Conservation (phyloP, 208 protist genomes). For the Trypanosoma avium region DNA sequence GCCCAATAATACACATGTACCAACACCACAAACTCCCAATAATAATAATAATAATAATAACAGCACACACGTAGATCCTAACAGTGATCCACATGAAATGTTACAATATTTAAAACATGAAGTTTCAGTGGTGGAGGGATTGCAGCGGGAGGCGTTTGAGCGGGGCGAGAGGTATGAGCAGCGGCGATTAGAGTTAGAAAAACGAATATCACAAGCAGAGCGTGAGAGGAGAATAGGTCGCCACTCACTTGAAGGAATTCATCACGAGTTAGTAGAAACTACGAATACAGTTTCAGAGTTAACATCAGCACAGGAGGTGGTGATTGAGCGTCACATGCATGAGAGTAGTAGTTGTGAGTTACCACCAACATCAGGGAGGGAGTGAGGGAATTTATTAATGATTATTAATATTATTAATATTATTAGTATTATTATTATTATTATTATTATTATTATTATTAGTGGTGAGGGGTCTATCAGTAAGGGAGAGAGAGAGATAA, state of each 20-base stretch:
- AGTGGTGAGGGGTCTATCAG: too few species aligned
- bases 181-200: constrained; percentile 47
- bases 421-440: too few species aligned
- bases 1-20: too few species aligned
- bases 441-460: too few species aligned
- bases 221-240: constrained; percentile 19
- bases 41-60: neutral
- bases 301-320: constrained; percentile 24
- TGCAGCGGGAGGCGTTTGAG: constrained; percentile 53
- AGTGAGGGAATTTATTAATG: too few species aligned
- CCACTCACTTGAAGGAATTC: constrained; percentile 33
- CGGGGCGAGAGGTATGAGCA: constrained; percentile 52
- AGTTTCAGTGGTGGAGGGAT: constrained; percentile 51
- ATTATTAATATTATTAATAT: too few species aligned
- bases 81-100: constrained; percentile 60
- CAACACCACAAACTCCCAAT: too few species aligned
- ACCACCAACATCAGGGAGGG: too few species aligned
- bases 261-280: constrained; percentile 48
- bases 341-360: constrained; percentile 13
- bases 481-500: too few species aligned
- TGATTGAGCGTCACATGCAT: constrained; percentile 37
- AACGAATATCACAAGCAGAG: constrained; percentile 40
- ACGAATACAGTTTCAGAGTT: constrained; percentile 37
- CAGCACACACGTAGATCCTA: constrained; percentile 1
- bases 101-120: constrained; percentile 63